A percentile compares a stretch with the other conserved stretches of the same genome.
Conservation (phyloP, 2,329 filamentous ascomycete species). For the Simplicillium aogashimaense region DNA sequence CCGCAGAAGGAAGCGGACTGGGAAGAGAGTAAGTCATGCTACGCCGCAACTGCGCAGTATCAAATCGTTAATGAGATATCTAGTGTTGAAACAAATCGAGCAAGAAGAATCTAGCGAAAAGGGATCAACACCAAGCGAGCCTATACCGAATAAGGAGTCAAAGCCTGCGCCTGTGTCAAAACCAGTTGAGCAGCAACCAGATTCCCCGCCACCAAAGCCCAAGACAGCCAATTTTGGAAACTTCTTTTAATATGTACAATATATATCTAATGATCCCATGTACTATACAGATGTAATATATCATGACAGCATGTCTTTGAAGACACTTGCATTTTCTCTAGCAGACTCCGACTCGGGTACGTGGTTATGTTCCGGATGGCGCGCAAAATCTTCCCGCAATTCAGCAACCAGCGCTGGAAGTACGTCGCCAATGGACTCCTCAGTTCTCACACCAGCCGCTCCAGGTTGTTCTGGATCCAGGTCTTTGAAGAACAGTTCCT, state of each 20-base stretch:
- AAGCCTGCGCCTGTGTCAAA: constrained; percentile 2
- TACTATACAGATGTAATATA: constrained; percentile 11
- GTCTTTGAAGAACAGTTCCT: constrained; percentile 59
- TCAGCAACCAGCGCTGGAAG: constrained; percentile 46
- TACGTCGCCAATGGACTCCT: constrained; percentile 46
- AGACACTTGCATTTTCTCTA: constrained; percentile 24
- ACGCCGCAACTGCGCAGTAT: not conserved
- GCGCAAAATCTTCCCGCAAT: constrained; percentile 25
- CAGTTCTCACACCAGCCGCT: constrained; percentile 42
- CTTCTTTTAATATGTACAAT: constrained; percentile 34
- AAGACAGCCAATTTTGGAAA: constrained; percentile 26
- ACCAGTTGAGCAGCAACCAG: constrained; percentile 12
- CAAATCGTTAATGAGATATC: constrained; percentile 7
- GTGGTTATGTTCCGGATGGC: not conserved
- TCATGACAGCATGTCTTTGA: constrained; percentile 53
- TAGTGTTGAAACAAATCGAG: constrained; percentile 59
- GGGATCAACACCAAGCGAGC: constrained; percentile 13
- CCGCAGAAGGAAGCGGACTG: constrained; percentile 69
- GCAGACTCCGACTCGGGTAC: not conserved
- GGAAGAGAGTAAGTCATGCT: constrained; percentile 61
- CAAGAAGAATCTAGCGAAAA: constrained; percentile 43
- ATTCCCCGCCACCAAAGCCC: constrained; percentile 8
- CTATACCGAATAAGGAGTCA: constrained; percentile 12
- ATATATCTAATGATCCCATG: constrained; percentile 7
- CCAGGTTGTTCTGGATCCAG: constrained; percentile 42